Evolutionary conservation across 371 early-diverging fungal species (phyloP), one percentile per base, ranked within the genome.

Genomic region (Mortierella sp.): DNA sequence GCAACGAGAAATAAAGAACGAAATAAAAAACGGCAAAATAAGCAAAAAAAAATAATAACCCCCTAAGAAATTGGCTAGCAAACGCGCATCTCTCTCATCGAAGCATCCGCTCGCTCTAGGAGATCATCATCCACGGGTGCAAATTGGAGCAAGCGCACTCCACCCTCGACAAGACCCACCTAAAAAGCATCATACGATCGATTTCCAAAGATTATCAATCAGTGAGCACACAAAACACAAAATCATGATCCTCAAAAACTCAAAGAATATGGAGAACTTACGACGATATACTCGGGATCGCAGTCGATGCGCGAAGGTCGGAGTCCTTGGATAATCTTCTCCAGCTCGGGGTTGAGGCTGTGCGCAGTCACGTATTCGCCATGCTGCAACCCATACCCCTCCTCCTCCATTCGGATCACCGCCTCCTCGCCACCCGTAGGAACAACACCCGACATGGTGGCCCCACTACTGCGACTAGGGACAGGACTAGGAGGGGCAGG

Each of bases 231-330:
- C 8, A 37, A 58, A 37, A 31, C 2, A 34, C 22, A 58, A 31
- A 58, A 58, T 19, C 26, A 24, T 24, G 34, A 64, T 24, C 43
- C 29, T 22, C 26, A 64, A 41, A 64, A 8, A 41, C 26, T 26
- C 22, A 41, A 58, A 44, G 11, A 53, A 26, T 16, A 10, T 6
- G 19, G 65, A 13, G 41, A 29, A 66, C 76, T 69, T 81, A 81
- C 83, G 22, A 67, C 83, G 34, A 83, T 83, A 44, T 78, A 78
- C 73, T 83, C 83, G 37, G 83, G 83, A 48, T 83, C 83, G 24
- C 83, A 83, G 52, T 83, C 83, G 53, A 83, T 78, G 40, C 83
- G 83, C 24, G 83, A 83, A 9, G 83, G 83, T 26, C 83, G 78
- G 10, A 83, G 73, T 2, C 83, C 83, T 26, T 83, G 83, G 40